Evolutionary conservation across 306 rosid species (phyloP), one percentile per base, ranked within the genome.

Genomic region (Pterocarpus santalinus): DNA sequence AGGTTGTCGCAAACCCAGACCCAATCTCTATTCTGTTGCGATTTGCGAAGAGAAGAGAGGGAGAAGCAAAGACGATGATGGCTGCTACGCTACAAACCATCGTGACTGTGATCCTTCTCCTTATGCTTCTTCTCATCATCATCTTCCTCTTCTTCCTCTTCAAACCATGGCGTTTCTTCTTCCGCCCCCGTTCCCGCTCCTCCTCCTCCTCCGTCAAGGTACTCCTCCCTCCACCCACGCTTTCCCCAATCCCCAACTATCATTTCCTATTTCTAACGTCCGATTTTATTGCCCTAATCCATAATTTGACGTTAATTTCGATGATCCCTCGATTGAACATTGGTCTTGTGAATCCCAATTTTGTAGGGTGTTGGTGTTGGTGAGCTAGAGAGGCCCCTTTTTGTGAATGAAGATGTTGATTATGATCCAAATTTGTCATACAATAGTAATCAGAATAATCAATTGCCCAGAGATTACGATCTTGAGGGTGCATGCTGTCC

Each of bases 121-220:
- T 96, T 87, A 93, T 93, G 98, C 92, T 95, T 86, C 89, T 96
- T 89, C 83, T 93, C 83, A 84, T 96, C 86, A 30, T 92, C 79
- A 15, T 93, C 80, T 47, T 96, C 83, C 52, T 92, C 84, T 47
- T 96, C 79, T 34, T 93, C 71, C 89, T 83, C 94, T 96, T 90
- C 81, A 93, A 90, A 87, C 99, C 98, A 87, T 96, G 99, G 98
- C 99, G 98, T 41, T 89, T 95, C 88, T 88, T 93, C 61, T 84
- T 79, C 78, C 68, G 85, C 79, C 73, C 85, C 22, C 93, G 84
- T 15, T 86, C 83, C 79, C 87, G 86, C 75, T 46, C 91, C 28
- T 5, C 32, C 51, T 43, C 92, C 53, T 1, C 15, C 44, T 9
- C 89, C 51, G 62, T 82, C 87, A 87, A 90, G 97, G 98, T 90